Evolutionary conservation across 208 protist genomes (phyloP), one percentile per base, ranked within the genome.

Genomic region (Crithidia sp.): DNA sequence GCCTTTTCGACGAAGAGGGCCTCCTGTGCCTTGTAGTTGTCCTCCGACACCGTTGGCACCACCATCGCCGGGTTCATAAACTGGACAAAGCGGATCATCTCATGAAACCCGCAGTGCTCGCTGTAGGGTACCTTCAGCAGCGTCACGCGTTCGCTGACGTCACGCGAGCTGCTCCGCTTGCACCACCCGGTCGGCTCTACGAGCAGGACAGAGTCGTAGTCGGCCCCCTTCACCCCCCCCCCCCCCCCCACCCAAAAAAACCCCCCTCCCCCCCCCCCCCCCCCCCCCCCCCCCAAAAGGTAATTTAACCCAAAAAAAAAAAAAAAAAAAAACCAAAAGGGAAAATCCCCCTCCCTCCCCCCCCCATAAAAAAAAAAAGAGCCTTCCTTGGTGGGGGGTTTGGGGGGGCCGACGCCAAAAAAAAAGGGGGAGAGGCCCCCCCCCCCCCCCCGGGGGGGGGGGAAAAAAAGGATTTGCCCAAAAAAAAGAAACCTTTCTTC

Each of bases 111-210:
- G 71, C 86, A 86, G 84, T 97, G 93, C 71, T 97, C 93, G 63
- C 89, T 95, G 71, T 97, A 97, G 7, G 93, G 91, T 2, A 97
- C 76, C 37, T 79, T 67, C 9, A 96, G 72, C 36, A 89, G 57
- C 16, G 66, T 81, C 9, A 84, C 45, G 44, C 65, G 65, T 4
- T 74, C 65, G 9, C 65, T 78, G 4, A 84, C 77, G 14, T 66
- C 59, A 10, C 74, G 66, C 0, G n/a, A 56, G 36, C 8, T 41
- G 59, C 43, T 45, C 14, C 74, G 65, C 66, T 73, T 78, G 45
- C 66, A 78, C 93, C 93, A 98, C 16, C 95, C 95, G 14, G 88
- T 97, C 2, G 93, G 91, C 63, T 90, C 77, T 43, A 98, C 88
- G 7, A 79, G 81, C 13, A 97, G 71, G 0, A 96, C 84, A 16